Percentiles rank a stretch among this genome's conserved stretches.
Evolutionary conservation across 2,329 filamentous ascomycete species (phyloP).

Genomic region (Aspergillus hiratsukae): DNA sequence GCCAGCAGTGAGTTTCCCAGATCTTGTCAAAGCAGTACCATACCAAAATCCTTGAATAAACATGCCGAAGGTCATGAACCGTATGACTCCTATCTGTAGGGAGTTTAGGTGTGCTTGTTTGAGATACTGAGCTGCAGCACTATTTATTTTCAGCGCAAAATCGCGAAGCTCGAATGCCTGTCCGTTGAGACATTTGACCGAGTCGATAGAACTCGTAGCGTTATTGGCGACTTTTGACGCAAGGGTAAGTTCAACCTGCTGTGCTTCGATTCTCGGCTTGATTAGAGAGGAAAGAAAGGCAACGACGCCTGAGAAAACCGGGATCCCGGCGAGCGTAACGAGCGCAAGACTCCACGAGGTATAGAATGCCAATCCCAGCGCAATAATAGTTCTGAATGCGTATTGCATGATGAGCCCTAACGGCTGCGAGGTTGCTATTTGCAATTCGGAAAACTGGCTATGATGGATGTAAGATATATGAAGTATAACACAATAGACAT

Average conservation of each 20-base stretch:
- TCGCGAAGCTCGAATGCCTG: slow-evolving; percentile 63
- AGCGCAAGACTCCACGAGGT: slow-evolving; percentile 82
- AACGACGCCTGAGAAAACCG: slow-evolving; percentile 61
- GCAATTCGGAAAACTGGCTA: slow-evolving; percentile 78
- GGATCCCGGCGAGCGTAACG: slow-evolving; percentile 69
- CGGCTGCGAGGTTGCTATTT: slow-evolving; percentile 73
- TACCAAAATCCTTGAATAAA: slow-evolving; percentile 93
- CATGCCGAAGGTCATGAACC: slow-evolving; percentile 69
- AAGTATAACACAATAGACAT: not conserved
- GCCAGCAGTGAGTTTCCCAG: slow-evolving; percentile 56
- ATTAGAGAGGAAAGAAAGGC: slow-evolving; percentile 58
- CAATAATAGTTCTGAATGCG: slow-evolving; percentile 59
- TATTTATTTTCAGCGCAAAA: slow-evolving; percentile 56
- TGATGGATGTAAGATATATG: not conserved
- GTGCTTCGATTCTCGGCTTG: slow-evolving; percentile 61
- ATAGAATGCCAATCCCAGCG: slow-evolving; percentile 68
- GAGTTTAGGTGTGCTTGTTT: slow-evolving; percentile 66
- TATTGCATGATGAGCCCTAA: slow-evolving; percentile 67
- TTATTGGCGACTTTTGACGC: slow-evolving; percentile 69
- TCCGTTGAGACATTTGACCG: slow-evolving; percentile 82
- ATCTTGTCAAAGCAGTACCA: slow-evolving; percentile 64
- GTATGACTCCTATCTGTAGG: slow-evolving; percentile 67
- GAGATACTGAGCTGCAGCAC: slow-evolving; percentile 60
- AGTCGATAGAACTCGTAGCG: slow-evolving; percentile 70
- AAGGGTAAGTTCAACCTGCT: slow-evolving; percentile 62